Conservation (phyloP, 2,329 filamentous ascomycete species). For the Escovopsis sp. region DNA sequence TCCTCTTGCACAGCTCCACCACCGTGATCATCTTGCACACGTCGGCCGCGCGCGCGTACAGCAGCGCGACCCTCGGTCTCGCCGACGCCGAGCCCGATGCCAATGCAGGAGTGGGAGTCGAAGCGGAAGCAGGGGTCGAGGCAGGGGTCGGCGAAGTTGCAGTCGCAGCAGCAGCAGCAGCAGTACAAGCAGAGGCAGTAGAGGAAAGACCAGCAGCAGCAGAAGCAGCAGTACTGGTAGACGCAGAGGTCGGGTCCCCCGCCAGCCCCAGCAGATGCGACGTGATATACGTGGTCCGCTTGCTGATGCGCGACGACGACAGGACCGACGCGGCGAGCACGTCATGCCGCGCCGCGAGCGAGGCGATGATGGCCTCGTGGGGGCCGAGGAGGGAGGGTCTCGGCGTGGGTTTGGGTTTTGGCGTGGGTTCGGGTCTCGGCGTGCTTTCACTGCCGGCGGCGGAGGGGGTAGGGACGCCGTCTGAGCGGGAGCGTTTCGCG, state of each 20-base stretch:
- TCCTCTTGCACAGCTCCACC: slow-evolving; percentile 47
- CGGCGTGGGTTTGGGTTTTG: background rate
- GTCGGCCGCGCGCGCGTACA: slow-evolving; percentile 35
- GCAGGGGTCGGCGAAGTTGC: too few species aligned
- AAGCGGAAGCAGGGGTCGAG: too few species aligned
- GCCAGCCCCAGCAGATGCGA: slow-evolving; percentile 24
- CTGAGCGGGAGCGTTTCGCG: too few species aligned
- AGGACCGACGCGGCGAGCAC: slow-evolving; percentile 39
- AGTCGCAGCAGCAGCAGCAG: background rate
- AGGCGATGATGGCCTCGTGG: slow-evolving; percentile 26
- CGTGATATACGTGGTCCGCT: slow-evolving; percentile 31
- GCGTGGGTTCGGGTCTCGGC: background rate
- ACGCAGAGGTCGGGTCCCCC: too few species aligned
- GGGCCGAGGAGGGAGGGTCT: slow-evolving; percentile 17
- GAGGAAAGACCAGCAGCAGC: too few species aligned
- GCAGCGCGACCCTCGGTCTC: slow-evolving; percentile 23
- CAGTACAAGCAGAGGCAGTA: too few species aligned
- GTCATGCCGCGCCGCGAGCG: slow-evolving; percentile 31
- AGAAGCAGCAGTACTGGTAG: too few species aligned
- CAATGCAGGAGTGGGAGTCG: too few species aligned
- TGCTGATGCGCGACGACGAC: slow-evolving; percentile 43
- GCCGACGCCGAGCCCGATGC: too few species aligned
- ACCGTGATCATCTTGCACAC: slow-evolving; percentile 53
- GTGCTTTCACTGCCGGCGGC: too few species aligned
- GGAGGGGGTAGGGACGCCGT: too few species aligned